Base-by-base conservation (phyloP, 176 grass and related monocot genomes). In the Phragmites australis region DNA sequence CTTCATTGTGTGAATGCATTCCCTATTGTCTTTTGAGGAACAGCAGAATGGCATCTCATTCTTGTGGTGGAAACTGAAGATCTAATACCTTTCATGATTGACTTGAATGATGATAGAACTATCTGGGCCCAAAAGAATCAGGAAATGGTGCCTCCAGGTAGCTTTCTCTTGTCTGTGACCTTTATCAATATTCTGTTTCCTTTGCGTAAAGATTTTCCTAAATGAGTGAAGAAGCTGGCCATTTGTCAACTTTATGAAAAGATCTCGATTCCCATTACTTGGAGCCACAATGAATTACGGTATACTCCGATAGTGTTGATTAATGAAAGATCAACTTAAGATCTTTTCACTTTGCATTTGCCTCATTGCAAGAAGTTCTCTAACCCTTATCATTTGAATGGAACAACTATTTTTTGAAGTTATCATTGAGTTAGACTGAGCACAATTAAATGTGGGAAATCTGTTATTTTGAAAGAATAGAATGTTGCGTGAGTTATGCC, bases 31-130 rank as follows among this genome's bases (percentile, higher is more conserved):
- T 51, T 19, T 64, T 65, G 41, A 55, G 23, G 70, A 42, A 25
- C 70, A 74, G 25, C 32, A 83, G 25, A 59, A 59, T 59, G 2
- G 46, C 71, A 74, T 74, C 34, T 81, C 40, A 56, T 70, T 70
- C 25, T 81, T 70, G 13, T 32, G 14, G 58, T 62, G 58, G 39
- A 81, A 54, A 81, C 6, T 69, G 64, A 68, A 62, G 12, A 32
- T 31, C 27, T 62, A 62, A 1, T 62, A 62, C 29, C 58, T 32
- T 62, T 31, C 58, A 6, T 62, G 58, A 32, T n/a, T 62, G 27
- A 21, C 5, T 1, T 52, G 17, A n/a, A 54, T 60, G 57, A 60
- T 60, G 26, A 31, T 29, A 26, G 56, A 27, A 30, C 30, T 5
- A 31, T 58, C 57, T 26, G 62, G 32, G 31, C 42, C 65, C 37